These are phyloP conservation scores for Vachellia collinsii DNA, from an alignment of 306 rosid genomes.

Conservation along the genomic window DNA sequence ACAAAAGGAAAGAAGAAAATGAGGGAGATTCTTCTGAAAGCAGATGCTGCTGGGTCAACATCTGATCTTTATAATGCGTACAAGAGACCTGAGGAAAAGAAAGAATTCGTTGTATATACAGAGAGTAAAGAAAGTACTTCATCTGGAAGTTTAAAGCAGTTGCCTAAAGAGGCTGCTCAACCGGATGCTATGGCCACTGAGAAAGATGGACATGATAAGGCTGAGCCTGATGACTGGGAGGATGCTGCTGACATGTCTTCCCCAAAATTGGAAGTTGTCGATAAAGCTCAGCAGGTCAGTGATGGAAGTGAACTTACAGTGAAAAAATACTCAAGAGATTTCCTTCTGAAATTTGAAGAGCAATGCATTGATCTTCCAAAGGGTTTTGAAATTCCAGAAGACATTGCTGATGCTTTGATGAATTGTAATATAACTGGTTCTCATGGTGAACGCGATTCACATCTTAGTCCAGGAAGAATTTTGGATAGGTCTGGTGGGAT, in stretches of 20 bases:
- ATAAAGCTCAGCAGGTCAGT: slow-evolving; percentile 40
- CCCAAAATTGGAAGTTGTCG: slow-evolving; percentile 63
- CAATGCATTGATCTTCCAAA: slow-evolving; percentile 68
- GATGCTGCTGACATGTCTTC: slow-evolving; percentile 87
- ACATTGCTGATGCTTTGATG: slow-evolving; percentile 53
- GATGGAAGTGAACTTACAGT: slow-evolving; percentile 54
- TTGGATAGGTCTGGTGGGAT: slow-evolving; percentile 60
- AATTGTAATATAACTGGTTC: slow-evolving; percentile 38
- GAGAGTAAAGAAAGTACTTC: slow-evolving; percentile 54
- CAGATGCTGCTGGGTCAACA: slow-evolving; percentile 94
- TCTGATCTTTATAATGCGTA: slow-evolving; percentile 96
- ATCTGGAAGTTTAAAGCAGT: slow-evolving; percentile 47
- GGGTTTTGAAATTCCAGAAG: slow-evolving; percentile 58
- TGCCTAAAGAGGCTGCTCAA: slow-evolving; percentile 43
- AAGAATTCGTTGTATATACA: slow-evolving; percentile 49
- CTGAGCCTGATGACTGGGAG: slow-evolving; percentile 96
- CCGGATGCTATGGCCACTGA: slow-evolving; percentile 43
- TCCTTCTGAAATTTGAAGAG: slow-evolving; percentile 71
- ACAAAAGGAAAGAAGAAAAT: slow-evolving; percentile 60
- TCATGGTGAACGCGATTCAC: slow-evolving; percentile 63
- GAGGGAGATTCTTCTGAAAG: slow-evolving; percentile 71
- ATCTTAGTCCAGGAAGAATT: slow-evolving; percentile 62
- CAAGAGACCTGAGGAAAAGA: slow-evolving; percentile 91
- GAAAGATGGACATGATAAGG: slow-evolving; percentile 50
- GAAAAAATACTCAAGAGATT: slow-evolving; percentile 86